phyloP scores from a whole-genome alignment of 2,329 filamentous ascomycete genomes.

The Chaetothyriales sp. region DNA sequence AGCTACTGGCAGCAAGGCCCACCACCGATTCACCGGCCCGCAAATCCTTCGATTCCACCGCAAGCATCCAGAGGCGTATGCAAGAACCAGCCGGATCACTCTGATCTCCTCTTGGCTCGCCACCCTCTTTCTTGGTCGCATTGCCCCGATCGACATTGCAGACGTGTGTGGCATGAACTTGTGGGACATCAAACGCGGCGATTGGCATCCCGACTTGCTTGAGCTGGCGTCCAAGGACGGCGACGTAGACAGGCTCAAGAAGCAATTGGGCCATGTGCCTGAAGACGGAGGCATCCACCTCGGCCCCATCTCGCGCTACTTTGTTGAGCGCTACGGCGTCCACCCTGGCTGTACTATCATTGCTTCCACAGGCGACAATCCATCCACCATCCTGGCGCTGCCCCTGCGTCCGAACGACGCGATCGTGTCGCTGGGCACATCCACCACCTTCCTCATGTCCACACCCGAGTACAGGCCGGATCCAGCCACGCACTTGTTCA shows the following conservation, averaged over 20 bases:
- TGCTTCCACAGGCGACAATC: slow-evolving; percentile 92
- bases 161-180: slow-evolving; percentile 96
- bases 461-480: slow-evolving; percentile 84
- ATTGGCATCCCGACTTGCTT: slow-evolving; percentile 64
- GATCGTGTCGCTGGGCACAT: slow-evolving; percentile 88
- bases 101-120: slow-evolving; percentile 92
- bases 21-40: slow-evolving; percentile 95
- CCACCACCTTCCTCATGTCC: slow-evolving; percentile 94
- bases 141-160: slow-evolving; percentile 83
- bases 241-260: slow-evolving; percentile 51
- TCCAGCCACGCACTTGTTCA: slow-evolving; percentile 92
- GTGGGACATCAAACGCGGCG: slow-evolving; percentile 68
- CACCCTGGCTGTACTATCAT: slow-evolving; percentile 58
- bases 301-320: slow-evolving; percentile 66
- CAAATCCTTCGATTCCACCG: slow-evolving; percentile 83
- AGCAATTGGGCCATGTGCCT: slow-evolving; percentile 68
- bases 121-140: slow-evolving; percentile 68
- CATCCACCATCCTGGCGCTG: slow-evolving; percentile 80
- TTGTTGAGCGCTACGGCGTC: slow-evolving; percentile 66
- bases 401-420: slow-evolving; percentile 79
- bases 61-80: slow-evolving; percentile 69
- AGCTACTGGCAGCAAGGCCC: slow-evolving; percentile 79
- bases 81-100: slow-evolving; percentile 68
- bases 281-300: slow-evolving; percentile 69
- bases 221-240: slow-evolving; percentile 57